Percentiles rank a stretch among this genome's conserved stretches.
phyloP scores from a whole-genome alignment of 805 yeast genomes.

The Cyberlindnera galapagoensis region DNA sequence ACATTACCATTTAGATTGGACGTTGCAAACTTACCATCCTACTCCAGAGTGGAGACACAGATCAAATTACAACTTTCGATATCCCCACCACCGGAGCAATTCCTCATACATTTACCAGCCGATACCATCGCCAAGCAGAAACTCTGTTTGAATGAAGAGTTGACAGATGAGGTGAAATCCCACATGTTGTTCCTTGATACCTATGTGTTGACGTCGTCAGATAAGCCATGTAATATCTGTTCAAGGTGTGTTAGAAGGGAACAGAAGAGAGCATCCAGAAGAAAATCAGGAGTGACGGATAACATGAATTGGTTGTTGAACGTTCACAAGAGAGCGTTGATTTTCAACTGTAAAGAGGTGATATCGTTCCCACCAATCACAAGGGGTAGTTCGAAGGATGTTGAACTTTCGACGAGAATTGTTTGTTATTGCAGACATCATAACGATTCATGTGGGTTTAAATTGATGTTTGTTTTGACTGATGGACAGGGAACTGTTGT shows the following conservation, averaged over 20 bases:
- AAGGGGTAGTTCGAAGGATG: constrained; percentile 24
- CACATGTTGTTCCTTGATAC: constrained; percentile 68
- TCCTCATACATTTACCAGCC: constrained; percentile 71
- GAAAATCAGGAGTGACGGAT: constrained; percentile 75
- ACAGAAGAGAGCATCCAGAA: constrained; percentile 86
- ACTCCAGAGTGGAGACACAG: constrained; percentile 93
- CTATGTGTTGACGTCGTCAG: constrained; percentile 61
- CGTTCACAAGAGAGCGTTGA: constrained; percentile 73
- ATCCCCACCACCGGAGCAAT: constrained; percentile 72
- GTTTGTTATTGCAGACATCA: constrained; percentile 97
- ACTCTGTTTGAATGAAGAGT: constrained; percentile 46
- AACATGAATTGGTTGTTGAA: constrained; percentile 72
- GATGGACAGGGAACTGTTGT: constrained; percentile 55
- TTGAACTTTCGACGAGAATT: constrained; percentile 62
- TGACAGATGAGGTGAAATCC: constrained; percentile 42
- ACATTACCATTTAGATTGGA: constrained; percentile 39
- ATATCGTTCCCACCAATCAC: constrained; percentile 60
- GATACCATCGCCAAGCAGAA: constrained; percentile 86
- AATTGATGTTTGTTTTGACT: constrained; percentile 59
- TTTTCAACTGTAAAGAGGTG: constrained; percentile 87
- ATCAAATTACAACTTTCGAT: constrained; percentile 67
- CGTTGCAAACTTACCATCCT: constrained; percentile 62
- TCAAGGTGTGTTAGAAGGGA: constrained; percentile 87
- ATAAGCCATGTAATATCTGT: constrained; percentile 69
- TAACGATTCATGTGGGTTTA: constrained; percentile 80